Evolutionary conservation across 345 rosid genomes (phyloP), one percentile per base, ranked within the genome.

Genomic region (Rhizophora mangle): DNA sequence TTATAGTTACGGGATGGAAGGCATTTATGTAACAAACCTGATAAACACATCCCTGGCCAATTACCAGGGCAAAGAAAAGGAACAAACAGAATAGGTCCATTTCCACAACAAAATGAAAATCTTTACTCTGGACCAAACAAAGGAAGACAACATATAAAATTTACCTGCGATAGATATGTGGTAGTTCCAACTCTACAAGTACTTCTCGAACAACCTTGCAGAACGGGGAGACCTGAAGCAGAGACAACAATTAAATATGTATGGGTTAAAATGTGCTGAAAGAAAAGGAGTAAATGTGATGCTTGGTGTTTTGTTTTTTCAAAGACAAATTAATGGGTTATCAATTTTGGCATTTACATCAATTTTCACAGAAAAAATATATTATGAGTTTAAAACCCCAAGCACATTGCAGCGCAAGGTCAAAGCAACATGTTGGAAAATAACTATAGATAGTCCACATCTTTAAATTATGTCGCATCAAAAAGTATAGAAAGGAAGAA

Each of bases 131-230:
- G 26, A 24, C 55, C 15, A 52, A 59, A 16, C 1, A 46, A 64
- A 22, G 4, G 59, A 24, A 69, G 32, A 59, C 37, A 4, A 60
- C 2, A 29, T 63, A 31, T 13, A 43, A 64, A 47, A 36, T 78
- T 73, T 77, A 94, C 97, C 93, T 88, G 78, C 73, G 86, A 26
- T 79, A 76, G 32, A 89, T 76, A 82, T 94, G 92, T 11, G 97
- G 96, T 52, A 94, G 73, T 79, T 89, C 96, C 56, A 91, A 76
- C 76, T 91, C 97, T 46, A 91, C 99, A 57, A 94, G 86, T 60
- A 75, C 89, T 83, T 94, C 97, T 0, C 92, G 92, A 21, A 82
- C 96, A 68, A 88, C 72, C 79, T 91, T 91, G 80, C 96, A 94
- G 70, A 91, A 89, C 30, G 98, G 97, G 18, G 96, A 94, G 65